Conservation (phyloP, 2,329 filamentous ascomycete genomes). For the Sporothrix curviconia region DNA sequence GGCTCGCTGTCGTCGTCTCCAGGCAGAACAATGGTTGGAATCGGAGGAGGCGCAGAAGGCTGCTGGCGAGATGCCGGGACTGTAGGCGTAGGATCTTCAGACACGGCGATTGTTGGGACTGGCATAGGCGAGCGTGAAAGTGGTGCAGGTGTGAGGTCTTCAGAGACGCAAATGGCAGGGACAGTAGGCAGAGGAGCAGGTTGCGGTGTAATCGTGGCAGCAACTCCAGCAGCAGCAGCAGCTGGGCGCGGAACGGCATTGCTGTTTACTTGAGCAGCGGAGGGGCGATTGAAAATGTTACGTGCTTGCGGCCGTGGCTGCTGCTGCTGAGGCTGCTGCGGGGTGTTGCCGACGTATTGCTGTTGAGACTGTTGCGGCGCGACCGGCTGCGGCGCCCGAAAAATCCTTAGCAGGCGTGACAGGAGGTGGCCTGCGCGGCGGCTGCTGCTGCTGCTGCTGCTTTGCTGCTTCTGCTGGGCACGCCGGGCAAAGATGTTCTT, state of each 20-base stretch:
- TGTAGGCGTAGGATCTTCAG: neutral
- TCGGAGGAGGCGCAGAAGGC: conserved; percentile 16
- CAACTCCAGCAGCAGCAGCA: conserved; percentile 6
- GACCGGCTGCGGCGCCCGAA: conserved; percentile 30
- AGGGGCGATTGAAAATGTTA: conserved; percentile 22
- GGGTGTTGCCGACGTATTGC: conserved; percentile 6
- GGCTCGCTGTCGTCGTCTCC: conserved; percentile 21
- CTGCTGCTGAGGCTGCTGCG: conserved; percentile 3
- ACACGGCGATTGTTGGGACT: conserved; percentile 3
- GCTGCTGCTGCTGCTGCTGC: neutral
- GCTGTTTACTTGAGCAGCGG: conserved; percentile 42
- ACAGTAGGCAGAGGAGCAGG: conserved; percentile 15
- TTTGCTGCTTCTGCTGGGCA: conserved; percentile 20
- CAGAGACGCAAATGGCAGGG: conserved; percentile 23
- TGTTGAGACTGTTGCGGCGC: conserved; percentile 23
- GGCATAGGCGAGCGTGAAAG: conserved; percentile 1
- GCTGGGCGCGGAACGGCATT: neutral
- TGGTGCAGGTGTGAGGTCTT: conserved; percentile 23
- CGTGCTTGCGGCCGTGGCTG: conserved; percentile 33
- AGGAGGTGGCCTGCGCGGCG: conserved; percentile 42
- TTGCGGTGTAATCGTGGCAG: no score
- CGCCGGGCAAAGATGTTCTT: conserved; percentile 22
- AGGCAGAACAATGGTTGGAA: conserved; percentile 36
- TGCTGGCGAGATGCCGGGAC: conserved; percentile 26
- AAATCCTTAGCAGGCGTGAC: conserved; percentile 47